Percentiles rank a stretch among this genome's conserved stretches.
Conservation (phyloP, 2,329 filamentous ascomycete species). For the Penicillium crustosum region DNA sequence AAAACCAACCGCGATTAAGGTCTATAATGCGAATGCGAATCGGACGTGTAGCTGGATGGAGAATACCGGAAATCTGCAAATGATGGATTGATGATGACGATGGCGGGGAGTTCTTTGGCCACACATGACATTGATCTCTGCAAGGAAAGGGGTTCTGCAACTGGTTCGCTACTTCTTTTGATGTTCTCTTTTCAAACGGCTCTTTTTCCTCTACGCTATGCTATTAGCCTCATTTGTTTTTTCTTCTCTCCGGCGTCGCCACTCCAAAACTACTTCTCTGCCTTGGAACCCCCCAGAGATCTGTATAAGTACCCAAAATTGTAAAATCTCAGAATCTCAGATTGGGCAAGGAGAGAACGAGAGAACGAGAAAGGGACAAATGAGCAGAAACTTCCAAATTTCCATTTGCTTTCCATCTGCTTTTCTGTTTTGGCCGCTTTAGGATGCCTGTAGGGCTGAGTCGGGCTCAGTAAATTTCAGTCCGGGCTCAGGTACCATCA, state of each 20-base stretch:
- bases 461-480: neutral
- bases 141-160: conserved; percentile 27
- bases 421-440: conserved; percentile 8
- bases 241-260: conserved; percentile 26
- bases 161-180: conserved; percentile 23
- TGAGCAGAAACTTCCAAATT: conserved; percentile 8
- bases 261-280: conserved; percentile 33
- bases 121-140: conserved; percentile 31
- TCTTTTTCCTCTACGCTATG: conserved; percentile 42
- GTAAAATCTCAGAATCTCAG: conserved; percentile 9
- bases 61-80: conserved; percentile 36
- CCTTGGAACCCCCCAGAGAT: conserved; percentile 12
- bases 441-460: neutral
- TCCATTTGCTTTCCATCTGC: conserved; percentile 1
- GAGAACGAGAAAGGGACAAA: conserved; percentile 4
- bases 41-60: conserved; percentile 24
- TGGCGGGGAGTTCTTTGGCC: conserved; percentile 36
- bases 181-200: conserved; percentile 36
- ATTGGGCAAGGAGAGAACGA: conserved; percentile 6
- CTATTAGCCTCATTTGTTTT: conserved; percentile 42
- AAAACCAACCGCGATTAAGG: conserved; percentile 59
- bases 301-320: conserved; percentile 15
- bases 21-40: conserved; percentile 35
- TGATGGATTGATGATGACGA: conserved; percentile 37
- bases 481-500: neutral